A percentile compares a stretch with the other conserved stretches of the same genome.
These are phyloP conservation scores for Fistulifera pelliculosa DNA, from an alignment of 108 stramenopile genomes.

Conservation along the genomic window DNA sequence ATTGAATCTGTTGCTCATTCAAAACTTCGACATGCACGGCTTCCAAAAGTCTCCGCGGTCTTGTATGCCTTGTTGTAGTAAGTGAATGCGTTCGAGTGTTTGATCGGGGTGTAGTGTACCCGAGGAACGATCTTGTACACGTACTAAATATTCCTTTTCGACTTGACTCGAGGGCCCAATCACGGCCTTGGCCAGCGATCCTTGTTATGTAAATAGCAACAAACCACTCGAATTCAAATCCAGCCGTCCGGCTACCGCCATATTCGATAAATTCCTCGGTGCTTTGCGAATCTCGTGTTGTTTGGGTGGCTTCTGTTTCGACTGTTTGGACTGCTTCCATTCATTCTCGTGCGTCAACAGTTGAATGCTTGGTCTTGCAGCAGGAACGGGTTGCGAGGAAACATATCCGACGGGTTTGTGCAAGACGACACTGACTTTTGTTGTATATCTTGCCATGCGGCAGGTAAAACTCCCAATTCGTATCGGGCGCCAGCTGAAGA, in stretches of 20 bases:
- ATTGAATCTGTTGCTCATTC: slow-evolving; percentile 24
- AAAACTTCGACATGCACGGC: slow-evolving; percentile 3
- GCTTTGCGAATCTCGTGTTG: neutral
- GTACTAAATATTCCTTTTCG: slow-evolving; percentile 75
- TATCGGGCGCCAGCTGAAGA: slow-evolving; percentile 31
- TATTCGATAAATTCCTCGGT: slow-evolving; percentile 22
- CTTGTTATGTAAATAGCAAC: slow-evolving; percentile 57
- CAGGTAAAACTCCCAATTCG: neutral
- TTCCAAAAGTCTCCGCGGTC: slow-evolving; percentile 2
- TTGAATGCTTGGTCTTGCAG: slow-evolving; percentile 35
- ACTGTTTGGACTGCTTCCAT: neutral
- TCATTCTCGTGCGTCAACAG: slow-evolving; percentile 30
- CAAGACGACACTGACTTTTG: slow-evolving; percentile 43
- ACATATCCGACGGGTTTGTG: slow-evolving; percentile 81
- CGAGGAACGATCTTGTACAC: slow-evolving; percentile 30
- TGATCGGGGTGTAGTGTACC: neutral
- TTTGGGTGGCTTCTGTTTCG: neutral
- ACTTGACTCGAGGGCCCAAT: slow-evolving; percentile 31
- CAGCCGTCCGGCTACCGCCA: slow-evolving; percentile 62
- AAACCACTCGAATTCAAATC: slow-evolving; percentile 67
- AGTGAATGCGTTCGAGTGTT: neutral
- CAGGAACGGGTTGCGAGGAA: slow-evolving; percentile 57
- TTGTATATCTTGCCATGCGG: neutral
- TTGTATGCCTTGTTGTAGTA: neutral
- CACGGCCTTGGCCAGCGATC: slow-evolving; percentile 55